Percentiles rank a stretch among this genome's conserved stretches.
These are phyloP conservation scores for Neonectria punicea DNA, from an alignment of 2,329 filamentous ascomycete genomes.

Conservation along the genomic window DNA sequence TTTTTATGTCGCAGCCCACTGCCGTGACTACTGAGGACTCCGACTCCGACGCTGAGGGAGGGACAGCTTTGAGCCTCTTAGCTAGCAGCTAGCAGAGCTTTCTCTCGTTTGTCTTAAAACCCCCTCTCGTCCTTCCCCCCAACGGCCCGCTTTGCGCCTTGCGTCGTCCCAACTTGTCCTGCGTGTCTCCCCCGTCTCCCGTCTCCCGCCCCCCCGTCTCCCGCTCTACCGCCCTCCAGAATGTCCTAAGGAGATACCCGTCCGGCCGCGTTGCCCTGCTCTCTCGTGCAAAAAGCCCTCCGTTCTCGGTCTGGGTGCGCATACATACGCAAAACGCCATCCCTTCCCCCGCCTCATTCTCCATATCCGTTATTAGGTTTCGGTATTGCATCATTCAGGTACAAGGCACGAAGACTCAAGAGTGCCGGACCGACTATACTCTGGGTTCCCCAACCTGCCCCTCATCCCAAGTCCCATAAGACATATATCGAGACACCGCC, in stretches of 20 bases:
- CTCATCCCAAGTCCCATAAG: constrained; percentile 8
- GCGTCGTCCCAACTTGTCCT: not conserved
- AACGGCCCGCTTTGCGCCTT: not conserved
- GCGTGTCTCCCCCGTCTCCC: constrained; percentile 4
- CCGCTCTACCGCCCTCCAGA: constrained; percentile 9
- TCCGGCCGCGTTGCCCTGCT: constrained; percentile 5
- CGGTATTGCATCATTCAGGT: not conserved
- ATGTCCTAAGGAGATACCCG: constrained; percentile 18
- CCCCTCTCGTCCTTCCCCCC: constrained; percentile 16
- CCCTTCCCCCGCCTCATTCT: constrained; percentile 26
- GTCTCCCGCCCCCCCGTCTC: not conserved
- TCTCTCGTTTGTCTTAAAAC: constrained; percentile 14
- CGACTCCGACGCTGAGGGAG: not conserved
- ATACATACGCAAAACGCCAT: constrained; percentile 10
- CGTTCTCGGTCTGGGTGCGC: constrained; percentile 8
- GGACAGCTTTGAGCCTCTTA: not conserved
- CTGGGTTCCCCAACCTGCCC: constrained; percentile 11
- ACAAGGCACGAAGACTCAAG: not conserved
- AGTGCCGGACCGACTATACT: not conserved
- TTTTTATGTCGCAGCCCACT: constrained; percentile 29
- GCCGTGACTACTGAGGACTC: constrained; percentile 12
- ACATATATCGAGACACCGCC: constrained; percentile 13
- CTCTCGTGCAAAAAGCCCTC: constrained; percentile 5
- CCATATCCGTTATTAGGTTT: not conserved
- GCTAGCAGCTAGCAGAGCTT: not conserved